These are phyloP conservation scores for Alternaria rosae DNA, from an alignment of 2,329 filamentous ascomycete genomes.

Conservation along the genomic window DNA sequence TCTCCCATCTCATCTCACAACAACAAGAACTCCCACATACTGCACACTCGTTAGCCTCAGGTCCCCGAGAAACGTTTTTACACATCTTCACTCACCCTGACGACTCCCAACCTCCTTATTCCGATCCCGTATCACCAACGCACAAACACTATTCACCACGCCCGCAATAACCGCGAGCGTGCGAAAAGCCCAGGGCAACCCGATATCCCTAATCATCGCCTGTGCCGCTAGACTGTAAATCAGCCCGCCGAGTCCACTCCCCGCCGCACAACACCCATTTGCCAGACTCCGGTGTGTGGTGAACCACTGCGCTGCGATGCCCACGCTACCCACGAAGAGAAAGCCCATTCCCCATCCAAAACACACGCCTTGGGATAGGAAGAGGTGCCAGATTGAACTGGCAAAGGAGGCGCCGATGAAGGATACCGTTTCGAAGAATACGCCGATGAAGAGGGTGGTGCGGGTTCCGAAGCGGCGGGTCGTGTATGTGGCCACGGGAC, in stretches of 20 bases:
- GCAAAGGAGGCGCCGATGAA: constrained; percentile 77
- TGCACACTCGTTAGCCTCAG: too few species aligned
- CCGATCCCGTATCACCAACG: constrained; percentile 71
- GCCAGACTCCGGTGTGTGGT: constrained; percentile 71
- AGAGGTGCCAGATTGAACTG: constrained; percentile 74
- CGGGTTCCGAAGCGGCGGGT: constrained; percentile 70
- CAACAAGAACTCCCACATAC: too few species aligned
- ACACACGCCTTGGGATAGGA: constrained; percentile 75
- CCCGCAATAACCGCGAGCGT: constrained; percentile 70
- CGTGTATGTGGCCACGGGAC: constrained; percentile 70
- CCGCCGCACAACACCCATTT: constrained; percentile 72
- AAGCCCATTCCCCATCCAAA: constrained; percentile 84
- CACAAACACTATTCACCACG: constrained; percentile 69
- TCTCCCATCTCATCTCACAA: too few species aligned
- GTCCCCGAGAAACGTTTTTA: too few species aligned
- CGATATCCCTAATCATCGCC: constrained; percentile 70
- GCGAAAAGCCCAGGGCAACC: constrained; percentile 72
- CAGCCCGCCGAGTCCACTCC: constrained; percentile 77
- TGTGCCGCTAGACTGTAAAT: constrained; percentile 72
- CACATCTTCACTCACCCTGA: too few species aligned
- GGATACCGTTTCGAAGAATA: constrained; percentile 68
- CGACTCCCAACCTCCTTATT: constrained; percentile 75
- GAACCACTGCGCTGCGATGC: constrained; percentile 78
- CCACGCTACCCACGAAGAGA: constrained; percentile 72
- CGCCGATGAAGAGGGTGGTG: constrained; percentile 69